phyloP scores from a whole-genome alignment of 345 rosid genomes.

The Diplotaxis tenuifolia region DNA sequence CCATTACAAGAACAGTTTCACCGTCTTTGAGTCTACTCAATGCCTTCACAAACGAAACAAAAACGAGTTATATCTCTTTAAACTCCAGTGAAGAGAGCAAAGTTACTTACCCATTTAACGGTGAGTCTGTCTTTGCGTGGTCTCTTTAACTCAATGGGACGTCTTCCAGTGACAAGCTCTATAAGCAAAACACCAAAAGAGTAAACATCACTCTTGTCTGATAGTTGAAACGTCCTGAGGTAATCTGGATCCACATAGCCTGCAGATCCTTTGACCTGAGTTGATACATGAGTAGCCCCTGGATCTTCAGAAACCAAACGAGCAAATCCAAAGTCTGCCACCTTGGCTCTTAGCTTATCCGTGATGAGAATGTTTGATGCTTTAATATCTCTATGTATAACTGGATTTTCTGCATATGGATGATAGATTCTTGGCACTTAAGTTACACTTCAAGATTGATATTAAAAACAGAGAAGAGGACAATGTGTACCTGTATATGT shows the following conservation, averaged over 20 bases:
- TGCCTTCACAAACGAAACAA: slow-evolving; percentile 49
- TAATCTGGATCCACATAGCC: slow-evolving; percentile 88
- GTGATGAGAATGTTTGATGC: slow-evolving; percentile 71
- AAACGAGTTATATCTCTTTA: neutral
- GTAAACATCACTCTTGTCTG: slow-evolving; percentile 83
- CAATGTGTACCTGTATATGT: slow-evolving; percentile 61
- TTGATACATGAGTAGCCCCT: slow-evolving; percentile 66
- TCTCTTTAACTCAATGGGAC: slow-evolving; percentile 63
- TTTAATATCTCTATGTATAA: slow-evolving; percentile 93
- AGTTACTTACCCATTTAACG: slow-evolving; percentile 59
- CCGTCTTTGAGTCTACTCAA: slow-evolving; percentile 58
- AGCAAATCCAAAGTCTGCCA: slow-evolving; percentile 91
- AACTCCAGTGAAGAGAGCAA: no score
- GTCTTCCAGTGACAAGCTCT: slow-evolving; percentile 70
- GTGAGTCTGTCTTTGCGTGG: slow-evolving; percentile 52
- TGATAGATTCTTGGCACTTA: neutral
- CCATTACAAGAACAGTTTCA: slow-evolving; percentile 71
- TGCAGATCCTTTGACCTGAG: slow-evolving; percentile 76
- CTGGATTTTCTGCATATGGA: slow-evolving; percentile 61
- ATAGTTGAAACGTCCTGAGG: slow-evolving; percentile 70
- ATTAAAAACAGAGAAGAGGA: neutral
- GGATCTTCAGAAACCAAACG: slow-evolving; percentile 56
- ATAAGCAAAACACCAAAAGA: slow-evolving; percentile 83
- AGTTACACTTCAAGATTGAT: neutral
- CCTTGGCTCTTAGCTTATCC: slow-evolving; percentile 83